A percentile compares a stretch with the other conserved stretches of the same genome.
These are phyloP conservation scores for Holtermanniella nyarrowii DNA, from an alignment of 768 basidiomycete species.

Conservation along the genomic window DNA sequence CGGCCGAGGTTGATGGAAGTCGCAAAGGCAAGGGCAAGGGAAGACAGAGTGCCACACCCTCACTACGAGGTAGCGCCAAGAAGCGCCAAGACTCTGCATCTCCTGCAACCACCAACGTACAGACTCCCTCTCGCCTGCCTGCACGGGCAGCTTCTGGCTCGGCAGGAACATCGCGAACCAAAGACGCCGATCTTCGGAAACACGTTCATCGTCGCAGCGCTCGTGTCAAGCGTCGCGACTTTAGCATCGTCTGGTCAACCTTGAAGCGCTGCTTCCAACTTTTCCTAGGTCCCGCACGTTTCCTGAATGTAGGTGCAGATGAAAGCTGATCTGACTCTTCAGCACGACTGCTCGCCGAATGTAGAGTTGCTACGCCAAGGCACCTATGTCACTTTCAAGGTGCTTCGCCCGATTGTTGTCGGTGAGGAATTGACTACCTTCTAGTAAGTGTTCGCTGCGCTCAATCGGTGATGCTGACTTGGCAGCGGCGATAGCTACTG, in stretches of 20 bases:
- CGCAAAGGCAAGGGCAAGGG: too few relatives aligned
- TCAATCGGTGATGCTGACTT: slow-evolving; percentile 6
- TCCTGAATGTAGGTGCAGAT: slow-evolving; percentile 34
- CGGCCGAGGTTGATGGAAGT: slow-evolving; percentile 5
- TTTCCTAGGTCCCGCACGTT: slow-evolving; percentile 38
- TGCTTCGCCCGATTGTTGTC: slow-evolving; percentile 21
- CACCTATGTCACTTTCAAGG: slow-evolving; percentile 35
- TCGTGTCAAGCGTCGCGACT: slow-evolving; percentile 30
- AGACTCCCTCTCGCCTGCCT: slow-evolving; percentile 7
- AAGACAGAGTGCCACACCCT: too few relatives aligned
- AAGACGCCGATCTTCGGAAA: slow-evolving; percentile 7
- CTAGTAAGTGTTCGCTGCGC: slow-evolving; percentile 26
- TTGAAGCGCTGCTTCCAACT: slow-evolving; percentile 32
- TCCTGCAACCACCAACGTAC: not conserved
- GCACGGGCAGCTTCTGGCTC: not conserved
- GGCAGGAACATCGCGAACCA: slow-evolving; percentile 6
- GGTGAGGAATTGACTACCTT: slow-evolving; percentile 39
- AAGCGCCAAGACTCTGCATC: too few relatives aligned
- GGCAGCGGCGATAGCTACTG: slow-evolving; percentile 27
- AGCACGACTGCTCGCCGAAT: slow-evolving; percentile 40
- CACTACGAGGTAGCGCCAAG: slow-evolving; percentile 1
- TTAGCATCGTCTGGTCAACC: slow-evolving; percentile 37
- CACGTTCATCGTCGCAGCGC: slow-evolving; percentile 16
- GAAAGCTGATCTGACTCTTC: not conserved
- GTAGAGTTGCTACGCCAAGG: slow-evolving; percentile 34